These are phyloP conservation scores for Vicia sativa DNA, from an alignment of 306 rosid genomes.

Conservation along the genomic window DNA sequence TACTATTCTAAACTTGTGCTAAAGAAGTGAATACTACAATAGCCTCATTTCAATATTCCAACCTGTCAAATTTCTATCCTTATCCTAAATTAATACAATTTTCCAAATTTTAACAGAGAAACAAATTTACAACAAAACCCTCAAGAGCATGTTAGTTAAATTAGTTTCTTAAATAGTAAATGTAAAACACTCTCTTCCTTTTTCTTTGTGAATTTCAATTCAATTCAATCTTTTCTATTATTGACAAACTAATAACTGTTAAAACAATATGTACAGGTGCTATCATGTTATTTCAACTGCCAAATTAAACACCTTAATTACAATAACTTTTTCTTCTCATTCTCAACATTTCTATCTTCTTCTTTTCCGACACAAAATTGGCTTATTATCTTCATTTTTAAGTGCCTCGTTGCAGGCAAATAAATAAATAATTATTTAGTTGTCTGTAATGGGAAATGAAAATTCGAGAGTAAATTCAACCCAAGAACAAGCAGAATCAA, in stretches of 20 bases:
- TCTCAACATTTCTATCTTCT: constrained; percentile 12
- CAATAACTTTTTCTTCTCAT: not conserved
- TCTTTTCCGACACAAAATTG: not conserved
- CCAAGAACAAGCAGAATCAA: constrained; percentile 28
- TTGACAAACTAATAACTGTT: constrained; percentile 32
- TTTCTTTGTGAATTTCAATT: not conserved
- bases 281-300: constrained; percentile 24
- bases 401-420: not conserved
- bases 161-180: constrained; percentile 22
- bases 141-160: not conserved
- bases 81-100: constrained; percentile 10
- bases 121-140: constrained; percentile 1
- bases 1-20: constrained; percentile 10
- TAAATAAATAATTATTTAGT: not conserved
- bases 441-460: constrained; percentile 60
- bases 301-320: constrained; percentile 32
- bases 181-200: not conserved
- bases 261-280: constrained; percentile 32
- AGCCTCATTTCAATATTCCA: constrained; percentile 8
- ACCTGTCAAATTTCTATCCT: not conserved
- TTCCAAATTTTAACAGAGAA: constrained; percentile 29
- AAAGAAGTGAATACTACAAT: not conserved
- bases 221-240: constrained; percentile 33
- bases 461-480: constrained; percentile 53
- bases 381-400: not conserved